Base-by-base conservation (phyloP, 345 rosid genomes). In the Eucalyptus camaldulensis region DNA sequence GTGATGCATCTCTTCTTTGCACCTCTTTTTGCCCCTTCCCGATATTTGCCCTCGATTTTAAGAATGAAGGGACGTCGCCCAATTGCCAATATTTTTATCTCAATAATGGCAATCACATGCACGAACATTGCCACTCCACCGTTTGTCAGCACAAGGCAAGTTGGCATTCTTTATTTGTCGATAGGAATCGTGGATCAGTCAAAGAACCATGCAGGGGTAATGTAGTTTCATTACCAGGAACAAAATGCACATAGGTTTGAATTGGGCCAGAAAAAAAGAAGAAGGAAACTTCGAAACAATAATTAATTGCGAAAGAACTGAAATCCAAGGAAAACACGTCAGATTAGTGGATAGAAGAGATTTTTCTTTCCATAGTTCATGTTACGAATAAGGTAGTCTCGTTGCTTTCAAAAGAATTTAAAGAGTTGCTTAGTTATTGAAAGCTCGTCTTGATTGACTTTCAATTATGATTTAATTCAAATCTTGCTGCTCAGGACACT, bases 301-400 rank as follows among this genome's bases (percentile, higher is more conserved):
- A 72, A 72, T 69, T 19, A 17, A 72, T 72, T 8, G 13, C 4
- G 2, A 17, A 72, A 72, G 44, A 16, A 8, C 8, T 72, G 10
- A 33, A 33, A 69, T 69, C 4, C 10, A 15, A 56, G 8, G 4
- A 12, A 60, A 3, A 60, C 15, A 0, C 8, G 5, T 60, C 1
- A 27, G 4, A 60, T 60, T 25, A 60, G 69, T 2, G 16, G 8
- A 60, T 25, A 13, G 2, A 25, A 27, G 31, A 60, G 31, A 27
- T 65, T 65, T 65, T 14, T n/a, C 37, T 65, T 65, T 65, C 10
- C 72, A 65, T 65, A n/a, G 14, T 29, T 14, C 72, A 65, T n/a
- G 72, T 8, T 14, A 13, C 3, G 2, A 65, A 65, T 65, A 13
- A 29, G 19, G 5, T n/a, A 65, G 37, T 65, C 37, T n/a, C 10